Percentiles rank a stretch among this genome's conserved stretches.
Conservation (phyloP, 305 asterid species). For the Ilex paraguariensis region DNA sequence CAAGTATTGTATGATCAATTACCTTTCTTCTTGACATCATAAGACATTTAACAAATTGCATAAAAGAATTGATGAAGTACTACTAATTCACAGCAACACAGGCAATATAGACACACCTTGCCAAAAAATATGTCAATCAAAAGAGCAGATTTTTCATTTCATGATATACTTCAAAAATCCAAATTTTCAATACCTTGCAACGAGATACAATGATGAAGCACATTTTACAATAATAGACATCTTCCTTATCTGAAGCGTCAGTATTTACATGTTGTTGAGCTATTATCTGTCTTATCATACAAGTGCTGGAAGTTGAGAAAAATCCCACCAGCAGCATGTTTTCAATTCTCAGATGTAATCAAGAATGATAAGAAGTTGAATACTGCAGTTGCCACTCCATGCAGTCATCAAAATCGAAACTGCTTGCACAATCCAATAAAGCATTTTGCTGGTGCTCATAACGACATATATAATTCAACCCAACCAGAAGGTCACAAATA, state of each 20-base stretch:
- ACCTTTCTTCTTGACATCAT: too few relatives aligned
- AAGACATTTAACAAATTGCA: too few relatives aligned
- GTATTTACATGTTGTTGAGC: constrained; percentile 30
- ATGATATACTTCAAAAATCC: constrained; percentile 9
- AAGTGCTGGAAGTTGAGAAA: constrained; percentile 7
- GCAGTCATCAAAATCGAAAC: constrained; percentile 79
- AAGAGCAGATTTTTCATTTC: constrained; percentile 12
- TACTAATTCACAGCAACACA: too few relatives aligned
- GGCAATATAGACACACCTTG: too few relatives aligned
- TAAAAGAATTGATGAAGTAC: too few relatives aligned
- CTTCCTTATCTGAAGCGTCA: constrained; percentile 20
- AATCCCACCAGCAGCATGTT: constrained; percentile 1
- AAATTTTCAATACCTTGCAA: constrained; percentile 7
- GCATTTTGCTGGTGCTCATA: constrained; percentile 93
- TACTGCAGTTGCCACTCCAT: constrained; percentile 68
- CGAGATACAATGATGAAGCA: constrained; percentile 23
- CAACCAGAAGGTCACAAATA: constrained; percentile 73
- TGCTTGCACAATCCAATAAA: constrained; percentile 80
- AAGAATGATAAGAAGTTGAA: constrained; percentile 15
- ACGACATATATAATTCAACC: constrained; percentile 82
- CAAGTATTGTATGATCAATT: too few relatives aligned
- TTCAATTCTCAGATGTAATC: constrained; percentile 12
- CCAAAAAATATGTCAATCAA: constrained; percentile 2
- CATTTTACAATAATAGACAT: constrained; percentile 16
- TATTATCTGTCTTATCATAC: constrained; percentile 23